Base-by-base conservation (phyloP, 345 rosid genomes). In the Cardiospermum halicacabum region DNA sequence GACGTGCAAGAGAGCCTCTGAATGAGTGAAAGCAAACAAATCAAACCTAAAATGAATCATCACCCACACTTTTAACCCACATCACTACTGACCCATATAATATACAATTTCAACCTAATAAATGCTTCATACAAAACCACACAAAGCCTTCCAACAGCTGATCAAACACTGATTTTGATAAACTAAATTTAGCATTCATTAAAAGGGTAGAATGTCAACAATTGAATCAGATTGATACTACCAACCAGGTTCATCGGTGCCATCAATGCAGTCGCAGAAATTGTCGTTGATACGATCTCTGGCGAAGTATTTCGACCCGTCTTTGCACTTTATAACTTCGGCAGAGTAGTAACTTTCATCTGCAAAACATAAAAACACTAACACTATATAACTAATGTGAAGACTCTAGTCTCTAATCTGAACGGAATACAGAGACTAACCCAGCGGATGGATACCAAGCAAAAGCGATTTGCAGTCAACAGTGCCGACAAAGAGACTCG, bases 171-270 rank as follows among this genome's bases (percentile, higher is more conserved):
- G n/a, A n/a, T n/a, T n/a, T n/a, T n/a, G n/a, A n/a, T n/a, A n/a
- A n/a, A n/a, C n/a, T n/a, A n/a, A n/a, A n/a, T n/a, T n/a, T n/a
- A n/a, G n/a, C n/a, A n/a, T n/a, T n/a, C n/a, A n/a, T n/a, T n/a
- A n/a, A n/a, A n/a, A n/a, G 39, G 7, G 8, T 34, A 34, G 10
- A 34, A 34, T 34, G 39, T 34, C n/a, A n/a, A n/a, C n/a, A n/a
- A n/a, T n/a, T n/a, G n/a, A n/a, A n/a, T n/a, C n/a, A n/a, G n/a
- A 61, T 15, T 5, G 60, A 59, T 81, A 94, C n/a, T n/a, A n/a
- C n/a, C n/a, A n/a, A n/a, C 99, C 99, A 34, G 97, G 97, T 76
- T 91, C 99, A 60, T 91, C 97, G 19, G 96, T 94, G 32, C 99
- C 97, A 31, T 94, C 99, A 58, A 82, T 48, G 71, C 99, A 94